Evolutionary conservation across 192 early-diverging fungal species (phyloP).

Genomic region (Diversispora eburnea): DNA sequence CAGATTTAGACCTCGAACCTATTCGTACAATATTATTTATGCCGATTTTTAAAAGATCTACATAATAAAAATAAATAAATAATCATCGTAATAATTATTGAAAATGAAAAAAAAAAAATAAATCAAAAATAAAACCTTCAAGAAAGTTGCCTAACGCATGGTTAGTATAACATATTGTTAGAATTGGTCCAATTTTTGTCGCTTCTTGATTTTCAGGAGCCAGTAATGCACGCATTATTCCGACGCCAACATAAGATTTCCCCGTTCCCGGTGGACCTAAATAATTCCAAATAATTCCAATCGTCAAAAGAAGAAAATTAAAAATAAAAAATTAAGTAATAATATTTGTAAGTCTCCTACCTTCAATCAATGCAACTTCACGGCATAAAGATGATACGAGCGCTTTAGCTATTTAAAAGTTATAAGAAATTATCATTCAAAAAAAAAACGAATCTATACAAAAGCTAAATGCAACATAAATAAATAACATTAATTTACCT

Average conservation of each 20-base stretch:
- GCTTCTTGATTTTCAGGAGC: slow-evolving; percentile 25
- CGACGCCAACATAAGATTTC: slow-evolving; percentile 51
- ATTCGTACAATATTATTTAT: slow-evolving; percentile 46
- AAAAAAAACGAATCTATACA: not conserved
- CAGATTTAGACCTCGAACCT: slow-evolving; percentile 40
- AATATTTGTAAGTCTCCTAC: slow-evolving; percentile 24
- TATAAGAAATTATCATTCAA: not conserved
- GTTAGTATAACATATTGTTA: slow-evolving; percentile 57
- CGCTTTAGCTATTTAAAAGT: slow-evolving; percentile 26
- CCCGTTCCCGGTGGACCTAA: slow-evolving; percentile 52
- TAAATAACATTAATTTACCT: not conserved
- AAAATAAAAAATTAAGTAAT: not conserved
- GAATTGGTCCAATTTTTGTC: slow-evolving; percentile 40
- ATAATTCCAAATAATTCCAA: not conserved
- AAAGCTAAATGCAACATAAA: not conserved
- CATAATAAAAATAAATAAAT: not conserved
- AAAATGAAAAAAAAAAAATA: not conserved
- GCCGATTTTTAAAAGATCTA: slow-evolving; percentile 42
- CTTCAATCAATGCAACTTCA: slow-evolving; percentile 56
- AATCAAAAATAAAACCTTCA: slow-evolving; percentile 25
- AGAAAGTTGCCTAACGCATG: slow-evolving; percentile 64
- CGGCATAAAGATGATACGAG: slow-evolving; percentile 45
- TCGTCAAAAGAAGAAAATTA: not conserved
- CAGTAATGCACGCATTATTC: slow-evolving; percentile 42
- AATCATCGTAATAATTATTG: not conserved